Evolutionary conservation across 2,329 filamentous ascomycete genomes (phyloP), one percentile per base, ranked within the genome.

Genomic region (Penicillium psychrosexuale): DNA sequence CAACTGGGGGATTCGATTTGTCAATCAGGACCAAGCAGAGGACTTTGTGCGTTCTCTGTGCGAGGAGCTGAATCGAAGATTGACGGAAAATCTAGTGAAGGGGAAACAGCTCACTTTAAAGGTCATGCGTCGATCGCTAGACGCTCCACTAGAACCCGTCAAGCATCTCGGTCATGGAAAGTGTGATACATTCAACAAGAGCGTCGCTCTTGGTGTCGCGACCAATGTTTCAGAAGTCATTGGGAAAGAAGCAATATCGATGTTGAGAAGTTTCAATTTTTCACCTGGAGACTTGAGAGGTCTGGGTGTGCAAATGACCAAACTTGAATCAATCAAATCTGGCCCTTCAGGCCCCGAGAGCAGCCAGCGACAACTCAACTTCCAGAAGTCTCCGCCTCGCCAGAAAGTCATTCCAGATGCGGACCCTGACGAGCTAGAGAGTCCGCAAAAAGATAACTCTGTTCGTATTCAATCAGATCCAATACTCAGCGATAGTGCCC

Each of bases 1-100:
- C 59, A 99, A 94, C 66, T 99, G 94, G 94, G 94, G 95, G 3
- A 96, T 99, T 53, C 86, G 94, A 6, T 99, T 99, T 69, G 85
- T 94, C 62, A 95, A 83, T 57, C 91, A 97, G 67, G 82, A 84
- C n/a, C 93, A 99, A 72, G 92, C 91, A 0, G 93, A 97, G 56
- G 90, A 95, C 61, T 99, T 99, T 70, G 82, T 97, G 30, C 78
- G 84, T 58, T 94, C 90, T 61, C 77, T 99, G 0, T 94, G 90
- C 67, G 87, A 87, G 53, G 94, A 99, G 72, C 77, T 99, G 7
- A 86, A 92, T 63, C 87, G 86, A 53, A 83, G 94, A 1, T 76
- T 99, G 17, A 68, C 91, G 22, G 89, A 91, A 60, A 91, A 97
- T 69, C 82, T 86, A 30, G 91, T 97, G 49, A 95, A 89, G 67